Evolutionary conservation across 1,139 yeast genomes (phyloP), one percentile per base, ranked within the genome.

Genomic region (Sugiyamaella pinicola): DNA sequence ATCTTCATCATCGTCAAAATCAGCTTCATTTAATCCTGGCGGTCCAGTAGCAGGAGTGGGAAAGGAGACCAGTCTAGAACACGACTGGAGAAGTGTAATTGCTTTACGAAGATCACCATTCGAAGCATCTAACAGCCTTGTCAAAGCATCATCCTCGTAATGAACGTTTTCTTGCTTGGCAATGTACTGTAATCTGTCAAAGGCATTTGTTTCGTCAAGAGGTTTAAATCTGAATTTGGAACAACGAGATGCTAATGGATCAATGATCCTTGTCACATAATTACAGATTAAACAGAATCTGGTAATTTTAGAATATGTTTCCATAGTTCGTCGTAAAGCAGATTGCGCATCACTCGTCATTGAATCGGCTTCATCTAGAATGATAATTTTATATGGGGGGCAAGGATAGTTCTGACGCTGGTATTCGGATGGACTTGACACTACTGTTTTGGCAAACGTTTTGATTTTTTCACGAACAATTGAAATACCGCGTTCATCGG

Each of bases 291-390:
- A 74, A 69, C 98, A 91, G 71, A 93, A 93, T 61, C 99, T 77
- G 0, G 99, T 93, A 48, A 91, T 91, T 44, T 81, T 81, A 2
- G 97, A 87, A 70, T 90, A 93, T 5, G 86, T 88, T 68, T 93
- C 99, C 96, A 93, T 93, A 1, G 97, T 93, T 69, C 97, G 80
- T 18, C 31, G 31, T 4, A 26, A n/a, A 26, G 31, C 31, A 10
- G 97, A 97, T 69, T 93, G 99, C 0, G 99, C 99, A 68, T 95
- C 99, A 61, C 97, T 82, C n/a, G 99, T 93, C 99, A 93, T 93
- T 17, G 96, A 87, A 69, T 93, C 99, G 0, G 99, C 99, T 70
- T 93, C 99, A 72, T 93, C 65, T 19, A 63, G 54, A 42, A 63
- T 62, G 34, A 62, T 57, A 13, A 62, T 51, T 49, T 62, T 62